These are phyloP conservation scores for Reticulascus tulasneorum DNA, from an alignment of 2,329 filamentous ascomycete species.

Conservation along the genomic window DNA sequence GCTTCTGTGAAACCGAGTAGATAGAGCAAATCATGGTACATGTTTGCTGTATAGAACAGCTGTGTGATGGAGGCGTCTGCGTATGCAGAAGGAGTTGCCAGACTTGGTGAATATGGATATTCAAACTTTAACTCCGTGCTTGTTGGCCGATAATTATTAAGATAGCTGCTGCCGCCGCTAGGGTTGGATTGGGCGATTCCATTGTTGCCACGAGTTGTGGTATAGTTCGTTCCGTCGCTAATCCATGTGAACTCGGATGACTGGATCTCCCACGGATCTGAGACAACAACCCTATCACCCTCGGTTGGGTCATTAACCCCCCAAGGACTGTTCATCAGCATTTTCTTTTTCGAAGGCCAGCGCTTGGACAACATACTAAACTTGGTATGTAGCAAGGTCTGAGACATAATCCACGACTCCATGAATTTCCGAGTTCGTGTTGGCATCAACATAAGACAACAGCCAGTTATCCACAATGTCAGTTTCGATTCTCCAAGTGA, in stretches of 20 bases:
- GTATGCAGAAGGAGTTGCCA: slow-evolving; percentile 32
- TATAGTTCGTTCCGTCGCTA: slow-evolving; percentile 39
- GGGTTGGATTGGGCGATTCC: slow-evolving; percentile 47
- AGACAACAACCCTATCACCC: slow-evolving; percentile 32
- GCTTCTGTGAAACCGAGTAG: slow-evolving; percentile 48
- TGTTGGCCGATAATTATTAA: slow-evolving; percentile 34
- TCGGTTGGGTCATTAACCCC: slow-evolving; percentile 47
- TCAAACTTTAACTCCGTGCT: slow-evolving; percentile 35
- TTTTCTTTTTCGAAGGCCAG: slow-evolving; percentile 8
- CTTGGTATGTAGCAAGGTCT: slow-evolving; percentile 45
- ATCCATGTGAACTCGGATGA: slow-evolving; percentile 47
- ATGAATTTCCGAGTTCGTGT: slow-evolving; percentile 35
- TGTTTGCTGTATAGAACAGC: slow-evolving; percentile 53
- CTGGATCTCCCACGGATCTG: slow-evolving; percentile 37
- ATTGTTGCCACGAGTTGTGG: slow-evolving; percentile 50
- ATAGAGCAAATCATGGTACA: slow-evolving; percentile 52
- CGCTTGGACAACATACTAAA: slow-evolving; percentile 38
- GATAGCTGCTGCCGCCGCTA: slow-evolving; percentile 26
- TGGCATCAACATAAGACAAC: slow-evolving; percentile 48
- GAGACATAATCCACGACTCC: slow-evolving; percentile 48
- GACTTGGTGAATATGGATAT: slow-evolving; percentile 28
- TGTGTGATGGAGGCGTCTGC: slow-evolving; percentile 47
- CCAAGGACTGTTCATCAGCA: slow-evolving; percentile 33
- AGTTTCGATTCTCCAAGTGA: slow-evolving; percentile 51
- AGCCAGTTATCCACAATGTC: slow-evolving; percentile 49